These are phyloP conservation scores for Candida gorgasii DNA, from an alignment of 805 yeast genomes.

Conservation along the genomic window DNA sequence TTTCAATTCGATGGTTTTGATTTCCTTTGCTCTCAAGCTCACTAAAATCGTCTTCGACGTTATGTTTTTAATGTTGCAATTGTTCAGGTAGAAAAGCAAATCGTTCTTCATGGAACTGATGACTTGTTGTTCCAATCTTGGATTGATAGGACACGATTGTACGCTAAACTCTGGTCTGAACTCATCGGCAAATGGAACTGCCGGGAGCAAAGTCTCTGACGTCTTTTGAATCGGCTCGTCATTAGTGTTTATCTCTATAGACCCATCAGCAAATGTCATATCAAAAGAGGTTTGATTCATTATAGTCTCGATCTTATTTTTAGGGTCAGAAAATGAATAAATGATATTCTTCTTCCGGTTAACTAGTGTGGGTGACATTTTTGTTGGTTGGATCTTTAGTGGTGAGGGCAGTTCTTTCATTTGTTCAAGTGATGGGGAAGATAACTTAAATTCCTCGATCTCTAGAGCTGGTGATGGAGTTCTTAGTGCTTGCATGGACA, in stretches of 20 bases:
- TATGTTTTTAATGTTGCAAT: conserved; percentile 30
- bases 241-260: conserved; percentile 7
- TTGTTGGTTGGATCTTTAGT: neutral
- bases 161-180: conserved; percentile 52
- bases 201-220: conserved; percentile 27
- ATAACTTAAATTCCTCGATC: conserved; percentile 25
- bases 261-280: neutral
- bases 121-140: conserved; percentile 52
- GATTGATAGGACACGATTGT: conserved; percentile 55
- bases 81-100: conserved; percentile 42
- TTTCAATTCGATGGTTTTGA: conserved; percentile 44
- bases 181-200: conserved; percentile 48
- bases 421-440: neutral
- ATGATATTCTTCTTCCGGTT: conserved; percentile 26
- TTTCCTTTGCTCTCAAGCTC: conserved; percentile 46
- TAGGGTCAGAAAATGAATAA: conserved; percentile 15
- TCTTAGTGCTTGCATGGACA: conserved; percentile 31
- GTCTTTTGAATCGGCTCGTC: neutral
- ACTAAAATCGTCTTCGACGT: conserved; percentile 40
- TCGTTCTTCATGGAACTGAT: conserved; percentile 55
- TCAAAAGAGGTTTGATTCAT: conserved; percentile 18
- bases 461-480: conserved; percentile 40
- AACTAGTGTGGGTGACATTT: conserved; percentile 11
- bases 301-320: conserved; percentile 24
- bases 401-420: neutral